phyloP scores from a whole-genome alignment of 345 rosid species.

The Lepidium aucheri region DNA sequence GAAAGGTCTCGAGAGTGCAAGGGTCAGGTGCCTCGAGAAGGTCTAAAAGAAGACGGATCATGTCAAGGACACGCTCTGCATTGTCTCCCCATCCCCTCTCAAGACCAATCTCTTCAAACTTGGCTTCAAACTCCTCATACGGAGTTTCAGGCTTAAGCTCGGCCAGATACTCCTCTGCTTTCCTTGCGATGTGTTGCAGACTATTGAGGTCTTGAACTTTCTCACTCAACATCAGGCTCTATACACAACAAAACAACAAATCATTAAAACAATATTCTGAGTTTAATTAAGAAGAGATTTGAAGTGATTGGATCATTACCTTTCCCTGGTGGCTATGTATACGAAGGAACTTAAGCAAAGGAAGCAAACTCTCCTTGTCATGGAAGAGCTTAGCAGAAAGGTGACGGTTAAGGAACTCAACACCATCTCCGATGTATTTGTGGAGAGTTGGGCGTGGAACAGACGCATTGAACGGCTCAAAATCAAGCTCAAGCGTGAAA shows the following conservation, averaged over 20 bases:
- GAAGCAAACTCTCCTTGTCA: slow-evolving; percentile 92
- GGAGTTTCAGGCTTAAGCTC: slow-evolving; percentile 47
- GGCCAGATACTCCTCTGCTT: slow-evolving; percentile 80
- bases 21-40: slow-evolving; percentile 98
- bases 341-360: slow-evolving; percentile 76
- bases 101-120: slow-evolving; percentile 87
- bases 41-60: slow-evolving; percentile 87
- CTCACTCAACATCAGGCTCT: slow-evolving; percentile 81
- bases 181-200: slow-evolving; percentile 66
- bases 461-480: slow-evolving; percentile 86
- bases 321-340: slow-evolving; percentile 78
- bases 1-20: slow-evolving; percentile 85
- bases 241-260: slow-evolving; percentile 9
- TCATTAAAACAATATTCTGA: not conserved
- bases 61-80: slow-evolving; percentile 67
- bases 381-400: slow-evolving; percentile 92
- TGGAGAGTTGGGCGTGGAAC: slow-evolving; percentile 89
- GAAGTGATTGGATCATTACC: slow-evolving; percentile 26
- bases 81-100: slow-evolving; percentile 97
- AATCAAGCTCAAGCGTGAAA: slow-evolving; percentile 86
- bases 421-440: slow-evolving; percentile 87
- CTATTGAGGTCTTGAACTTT: slow-evolving; percentile 55
- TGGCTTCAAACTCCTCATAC: slow-evolving; percentile 50
- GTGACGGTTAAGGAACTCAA: slow-evolving; percentile 95
- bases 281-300: not conserved